Evolutionary conservation across 257 asterid species (phyloP).

Genomic region (Nicotiana paniculata): DNA sequence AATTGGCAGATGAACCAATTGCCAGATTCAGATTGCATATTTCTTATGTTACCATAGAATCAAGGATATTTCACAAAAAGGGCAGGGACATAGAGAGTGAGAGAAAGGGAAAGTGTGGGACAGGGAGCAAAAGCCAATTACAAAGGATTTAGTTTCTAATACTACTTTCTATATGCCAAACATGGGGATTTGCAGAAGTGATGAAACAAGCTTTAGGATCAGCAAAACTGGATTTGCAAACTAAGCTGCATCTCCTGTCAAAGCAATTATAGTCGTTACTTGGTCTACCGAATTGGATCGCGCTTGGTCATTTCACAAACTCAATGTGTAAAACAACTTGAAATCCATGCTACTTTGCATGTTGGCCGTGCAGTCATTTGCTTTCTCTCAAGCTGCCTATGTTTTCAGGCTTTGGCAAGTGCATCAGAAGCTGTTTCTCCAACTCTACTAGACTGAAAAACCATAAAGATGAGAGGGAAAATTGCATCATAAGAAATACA

Average conservation of each 20-base stretch:
- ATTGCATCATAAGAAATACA: background rate
- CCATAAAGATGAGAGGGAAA: background rate
- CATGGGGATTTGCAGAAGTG: background rate
- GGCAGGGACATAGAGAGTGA: background rate
- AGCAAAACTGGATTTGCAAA: background rate
- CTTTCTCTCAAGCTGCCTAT: background rate
- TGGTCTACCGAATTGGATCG: background rate
- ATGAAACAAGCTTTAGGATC: background rate
- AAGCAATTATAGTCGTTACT: background rate
- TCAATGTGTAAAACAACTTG: background rate
- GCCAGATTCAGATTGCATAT: background rate
- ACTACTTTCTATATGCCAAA: background rate
- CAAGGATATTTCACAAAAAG: background rate
- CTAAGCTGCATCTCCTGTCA: background rate
- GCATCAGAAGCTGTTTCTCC: constrained; percentile 71
- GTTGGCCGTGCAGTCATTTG: background rate
- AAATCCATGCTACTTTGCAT: background rate
- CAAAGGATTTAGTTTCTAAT: background rate
- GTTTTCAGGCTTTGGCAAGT: constrained; percentile 34
- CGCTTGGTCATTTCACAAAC: background rate
- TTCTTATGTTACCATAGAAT: background rate
- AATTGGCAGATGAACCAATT: background rate
- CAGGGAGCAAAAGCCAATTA: background rate
- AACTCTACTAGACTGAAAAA: constrained; percentile 71
- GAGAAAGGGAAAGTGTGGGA: background rate